Percentiles rank a stretch among this genome's conserved stretches.
These are phyloP conservation scores for Selenicereus undatus DNA, from an alignment of 148 eudicot genomes.

Conservation along the genomic window DNA sequence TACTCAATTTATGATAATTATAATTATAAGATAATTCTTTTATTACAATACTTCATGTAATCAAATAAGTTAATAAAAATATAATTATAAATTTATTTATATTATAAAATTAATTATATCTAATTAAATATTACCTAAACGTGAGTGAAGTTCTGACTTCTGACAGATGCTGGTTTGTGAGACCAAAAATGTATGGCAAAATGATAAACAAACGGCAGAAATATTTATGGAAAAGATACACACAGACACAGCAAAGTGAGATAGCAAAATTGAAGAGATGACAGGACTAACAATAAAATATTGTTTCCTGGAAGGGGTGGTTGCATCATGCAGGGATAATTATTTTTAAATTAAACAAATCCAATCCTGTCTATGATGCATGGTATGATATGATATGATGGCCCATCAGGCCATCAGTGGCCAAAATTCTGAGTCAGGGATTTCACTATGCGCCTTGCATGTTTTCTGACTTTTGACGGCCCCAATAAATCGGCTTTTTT, in stretches of 20 bases:
- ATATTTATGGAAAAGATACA: too few relatives aligned
- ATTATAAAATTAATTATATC: too few relatives aligned
- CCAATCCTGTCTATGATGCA: background rate
- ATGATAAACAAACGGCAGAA: background rate
- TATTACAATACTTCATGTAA: too few relatives aligned
- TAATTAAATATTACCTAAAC: too few relatives aligned
- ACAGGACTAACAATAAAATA: background rate
- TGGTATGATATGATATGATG: background rate
- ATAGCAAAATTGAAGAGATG: background rate
- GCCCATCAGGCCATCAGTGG: background rate
- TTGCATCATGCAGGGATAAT: background rate
- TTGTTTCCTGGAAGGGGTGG: background rate
- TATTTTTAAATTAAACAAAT: background rate
- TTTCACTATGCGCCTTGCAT: background rate
- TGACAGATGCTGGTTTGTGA: too few relatives aligned
- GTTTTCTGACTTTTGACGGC: background rate
- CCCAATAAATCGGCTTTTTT: too few relatives aligned
- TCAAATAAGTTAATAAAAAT: too few relatives aligned
- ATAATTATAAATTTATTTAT: too few relatives aligned
- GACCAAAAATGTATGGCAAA: background rate
- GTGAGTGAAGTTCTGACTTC: too few relatives aligned
- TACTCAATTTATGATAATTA: too few relatives aligned
- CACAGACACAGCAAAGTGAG: background rate
- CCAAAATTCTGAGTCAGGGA: background rate
- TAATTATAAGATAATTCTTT: too few relatives aligned